These are phyloP conservation scores for Vanrija sp. DNA, from an alignment of 1,284 basidiomycete species.

Conservation along the genomic window DNA sequence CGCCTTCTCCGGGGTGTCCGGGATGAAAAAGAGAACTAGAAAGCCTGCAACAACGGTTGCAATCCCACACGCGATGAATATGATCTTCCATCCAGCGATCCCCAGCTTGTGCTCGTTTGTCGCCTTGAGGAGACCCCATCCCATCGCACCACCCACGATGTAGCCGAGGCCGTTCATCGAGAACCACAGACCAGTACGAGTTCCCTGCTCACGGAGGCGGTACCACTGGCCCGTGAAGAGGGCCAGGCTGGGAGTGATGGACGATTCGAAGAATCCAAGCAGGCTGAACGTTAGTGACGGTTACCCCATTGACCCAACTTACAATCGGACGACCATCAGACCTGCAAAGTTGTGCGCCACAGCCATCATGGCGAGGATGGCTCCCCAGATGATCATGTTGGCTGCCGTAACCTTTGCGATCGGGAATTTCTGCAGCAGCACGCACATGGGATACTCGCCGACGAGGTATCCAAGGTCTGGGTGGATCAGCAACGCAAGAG, in stretches of 20 bases:
- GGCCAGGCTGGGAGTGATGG: conserved; percentile 12
- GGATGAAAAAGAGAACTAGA: conserved; percentile 25
- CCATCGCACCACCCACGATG: conserved; percentile 18
- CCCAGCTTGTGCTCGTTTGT: conserved; percentile 4
- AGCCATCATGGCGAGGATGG: conserved; percentile 19
- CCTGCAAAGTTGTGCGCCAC: conserved; percentile 13
- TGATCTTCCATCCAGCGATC: conserved; percentile 18
- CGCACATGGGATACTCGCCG: not conserved
- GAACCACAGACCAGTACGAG: conserved; percentile 16
- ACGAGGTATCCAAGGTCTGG: conserved; percentile 4
- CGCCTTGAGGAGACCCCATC: conserved; percentile 20
- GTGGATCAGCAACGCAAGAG: not conserved
- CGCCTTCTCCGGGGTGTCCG: conserved; percentile 26
- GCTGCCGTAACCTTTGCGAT: conserved; percentile 5
- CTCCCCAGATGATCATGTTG: conserved; percentile 14
- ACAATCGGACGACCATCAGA: conserved; percentile 21
- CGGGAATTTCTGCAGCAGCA: conserved; percentile 5
- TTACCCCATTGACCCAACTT: not conserved
- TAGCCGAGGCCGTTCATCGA: conserved; percentile 18
- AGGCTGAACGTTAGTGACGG: not conserved
- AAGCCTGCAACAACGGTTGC: conserved; percentile 17
- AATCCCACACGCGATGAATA: conserved; percentile 23
- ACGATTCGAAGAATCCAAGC: conserved; percentile 14
- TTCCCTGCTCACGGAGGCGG: conserved; percentile 11
- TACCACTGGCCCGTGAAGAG: conserved; percentile 25